Percentiles rank a stretch among this genome's conserved stretches.
Conservation (phyloP, 2,329 filamentous ascomycete genomes). For the Calonectria pauciramosa region DNA sequence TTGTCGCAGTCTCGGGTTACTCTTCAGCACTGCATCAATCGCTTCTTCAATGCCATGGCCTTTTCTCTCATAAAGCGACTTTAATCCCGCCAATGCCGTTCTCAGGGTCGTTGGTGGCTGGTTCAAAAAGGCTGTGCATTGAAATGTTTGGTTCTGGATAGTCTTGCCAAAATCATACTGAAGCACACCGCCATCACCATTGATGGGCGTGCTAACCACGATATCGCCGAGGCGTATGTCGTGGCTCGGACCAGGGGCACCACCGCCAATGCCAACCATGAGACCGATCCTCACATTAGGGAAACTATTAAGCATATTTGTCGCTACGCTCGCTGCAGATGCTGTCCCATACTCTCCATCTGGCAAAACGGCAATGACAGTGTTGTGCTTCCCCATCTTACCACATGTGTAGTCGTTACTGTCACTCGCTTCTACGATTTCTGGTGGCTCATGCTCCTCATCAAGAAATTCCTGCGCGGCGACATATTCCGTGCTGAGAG, state of each 20-base stretch:
- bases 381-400: neutral
- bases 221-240: neutral
- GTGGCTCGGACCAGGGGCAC: constrained; percentile 2
- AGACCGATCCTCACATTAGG: neutral
- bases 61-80: neutral
- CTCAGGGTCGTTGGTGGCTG: neutral
- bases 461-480: constrained; percentile 46
- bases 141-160: neutral
- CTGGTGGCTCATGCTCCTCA: constrained; percentile 36
- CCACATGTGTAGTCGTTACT: neutral
- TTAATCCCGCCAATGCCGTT: neutral
- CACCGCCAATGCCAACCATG: neutral
- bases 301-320: neutral
- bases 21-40: neutral
- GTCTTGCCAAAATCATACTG: neutral
- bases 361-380: neutral
- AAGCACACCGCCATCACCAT: neutral
- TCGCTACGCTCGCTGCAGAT: neutral
- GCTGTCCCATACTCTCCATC: neutral
- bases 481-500: constrained; percentile 36
- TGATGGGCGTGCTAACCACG: neutral
- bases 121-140: neutral
- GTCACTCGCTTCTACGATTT: neutral
- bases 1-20: neutral
- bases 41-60: neutral